Evolutionary conservation across 1,284 basidiomycete species (phyloP).

Genomic region (Papiliotrema fonsecae): DNA sequence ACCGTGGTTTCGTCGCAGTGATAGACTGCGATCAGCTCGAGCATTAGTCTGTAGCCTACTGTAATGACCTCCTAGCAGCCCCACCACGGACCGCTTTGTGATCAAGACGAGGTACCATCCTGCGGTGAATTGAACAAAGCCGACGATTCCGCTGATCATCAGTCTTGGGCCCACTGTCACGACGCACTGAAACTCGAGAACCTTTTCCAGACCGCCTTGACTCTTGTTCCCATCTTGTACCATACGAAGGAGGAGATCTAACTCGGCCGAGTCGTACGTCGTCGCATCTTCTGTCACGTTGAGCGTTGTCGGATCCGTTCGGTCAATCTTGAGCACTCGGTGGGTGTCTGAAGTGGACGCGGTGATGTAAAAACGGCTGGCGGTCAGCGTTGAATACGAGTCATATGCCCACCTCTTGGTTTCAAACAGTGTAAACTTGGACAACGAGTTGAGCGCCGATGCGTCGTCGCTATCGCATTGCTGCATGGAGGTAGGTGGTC

Average conservation of each 20-base stretch:
- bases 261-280: conserved; percentile 81
- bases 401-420: conserved; percentile 56
- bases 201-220: conserved; percentile 79
- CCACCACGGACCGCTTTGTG: conserved; percentile 85
- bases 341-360: conserved; percentile 62
- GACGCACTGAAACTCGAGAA: conserved; percentile 63
- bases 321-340: conserved; percentile 85
- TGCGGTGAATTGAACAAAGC: conserved; percentile 83
- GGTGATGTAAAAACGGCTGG: conserved; percentile 74
- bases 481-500: background rate
- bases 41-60: conserved; percentile 26
- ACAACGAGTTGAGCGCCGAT: conserved; percentile 51
- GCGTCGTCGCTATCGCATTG: conserved; percentile 15
- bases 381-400: background rate
- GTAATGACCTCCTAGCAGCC: conserved; percentile 92
- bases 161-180: background rate
- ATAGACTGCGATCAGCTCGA: conserved; percentile 56
- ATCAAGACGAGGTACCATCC: conserved; percentile 90
- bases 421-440: conserved; percentile 89
- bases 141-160: conserved; percentile 47
- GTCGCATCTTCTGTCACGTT: conserved; percentile 77
- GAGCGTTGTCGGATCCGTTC: conserved; percentile 69
- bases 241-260: conserved; percentile 86
- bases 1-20: conserved; percentile 93
- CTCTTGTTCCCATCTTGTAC: conserved; percentile 87